Conservation (phyloP, 768 basidiomycete genomes). For the Xerocomellus amylosporus region DNA sequence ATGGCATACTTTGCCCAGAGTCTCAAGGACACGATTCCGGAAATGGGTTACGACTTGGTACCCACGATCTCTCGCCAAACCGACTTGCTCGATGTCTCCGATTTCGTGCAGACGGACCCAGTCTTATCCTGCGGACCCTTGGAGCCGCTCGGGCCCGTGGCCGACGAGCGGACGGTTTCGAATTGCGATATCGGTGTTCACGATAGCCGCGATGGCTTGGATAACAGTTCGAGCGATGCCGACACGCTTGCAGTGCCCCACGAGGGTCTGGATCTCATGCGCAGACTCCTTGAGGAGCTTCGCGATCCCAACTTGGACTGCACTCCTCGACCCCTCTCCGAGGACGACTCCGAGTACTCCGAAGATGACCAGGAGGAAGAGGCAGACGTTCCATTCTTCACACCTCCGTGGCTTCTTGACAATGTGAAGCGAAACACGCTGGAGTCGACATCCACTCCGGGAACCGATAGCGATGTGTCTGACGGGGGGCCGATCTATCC, state of each 20-base stretch:
- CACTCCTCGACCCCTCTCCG: background rate
- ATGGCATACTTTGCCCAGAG: background rate
- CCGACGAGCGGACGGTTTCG: background rate
- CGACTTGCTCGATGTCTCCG: background rate
- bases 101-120: background rate
- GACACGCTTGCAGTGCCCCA: background rate
- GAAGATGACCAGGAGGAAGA: background rate
- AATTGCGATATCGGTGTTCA: background rate
- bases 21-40: background rate
- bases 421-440: background rate
- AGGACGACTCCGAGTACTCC: conserved; percentile 4
- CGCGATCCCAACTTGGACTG: conserved; percentile 12
- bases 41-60: background rate
- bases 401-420: background rate
- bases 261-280: conserved; percentile 10
- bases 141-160: background rate
- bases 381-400: background rate
- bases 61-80: background rate
- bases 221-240: background rate
- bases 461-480: conserved; percentile 1
- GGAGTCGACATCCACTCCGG: background rate
- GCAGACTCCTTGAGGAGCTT: conserved; percentile 12
- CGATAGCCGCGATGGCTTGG: background rate
- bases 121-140: background rate
- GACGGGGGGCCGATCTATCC: conserved; percentile 5